Evolutionary conservation across 2,329 filamentous ascomycete genomes (phyloP).

Genomic region (Calonectria pseudoreteaudii): DNA sequence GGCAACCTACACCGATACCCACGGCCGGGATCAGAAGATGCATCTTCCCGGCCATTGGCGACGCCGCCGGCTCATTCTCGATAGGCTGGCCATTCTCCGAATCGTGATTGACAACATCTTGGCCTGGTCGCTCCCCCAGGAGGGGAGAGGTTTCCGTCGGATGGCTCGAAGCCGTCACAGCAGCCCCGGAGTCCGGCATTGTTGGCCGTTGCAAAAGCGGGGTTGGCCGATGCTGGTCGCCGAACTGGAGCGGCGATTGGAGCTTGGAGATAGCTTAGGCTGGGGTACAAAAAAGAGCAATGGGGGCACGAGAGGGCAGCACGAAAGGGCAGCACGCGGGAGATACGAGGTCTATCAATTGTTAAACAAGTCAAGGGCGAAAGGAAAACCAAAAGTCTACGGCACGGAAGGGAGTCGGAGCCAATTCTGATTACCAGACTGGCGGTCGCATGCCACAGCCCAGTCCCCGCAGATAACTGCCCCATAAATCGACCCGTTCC

Average conservation of each 20-base stretch:
- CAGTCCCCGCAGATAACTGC: constrained; percentile 11
- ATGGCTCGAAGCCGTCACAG: background rate
- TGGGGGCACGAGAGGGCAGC: background rate
- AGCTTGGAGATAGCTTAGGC: background rate
- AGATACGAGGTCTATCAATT: background rate
- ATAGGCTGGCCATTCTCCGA: constrained; percentile 26
- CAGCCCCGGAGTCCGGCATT: constrained; percentile 27
- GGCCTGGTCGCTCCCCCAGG: constrained; percentile 28
- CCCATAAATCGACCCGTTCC: background rate
- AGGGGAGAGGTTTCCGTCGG: constrained; percentile 45
- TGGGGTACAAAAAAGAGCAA: background rate
- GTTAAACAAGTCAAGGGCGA: background rate
- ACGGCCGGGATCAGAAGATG: constrained; percentile 52
- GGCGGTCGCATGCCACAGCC: constrained; percentile 10
- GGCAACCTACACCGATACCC: constrained; percentile 49
- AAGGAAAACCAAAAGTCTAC: background rate
- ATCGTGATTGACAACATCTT: constrained; percentile 9
- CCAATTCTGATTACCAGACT: constrained; percentile 30
- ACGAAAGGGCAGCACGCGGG: background rate
- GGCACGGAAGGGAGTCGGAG: constrained; percentile 9
- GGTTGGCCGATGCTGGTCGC: background rate
- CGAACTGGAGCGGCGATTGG: background rate
- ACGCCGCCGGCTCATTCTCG: constrained; percentile 14
- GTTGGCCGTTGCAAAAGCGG: background rate
- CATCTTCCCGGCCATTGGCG: constrained; percentile 49